Evolutionary conservation across 2,329 filamentous ascomycete species (phyloP).

Genomic region (Colletotrichum navitas): DNA sequence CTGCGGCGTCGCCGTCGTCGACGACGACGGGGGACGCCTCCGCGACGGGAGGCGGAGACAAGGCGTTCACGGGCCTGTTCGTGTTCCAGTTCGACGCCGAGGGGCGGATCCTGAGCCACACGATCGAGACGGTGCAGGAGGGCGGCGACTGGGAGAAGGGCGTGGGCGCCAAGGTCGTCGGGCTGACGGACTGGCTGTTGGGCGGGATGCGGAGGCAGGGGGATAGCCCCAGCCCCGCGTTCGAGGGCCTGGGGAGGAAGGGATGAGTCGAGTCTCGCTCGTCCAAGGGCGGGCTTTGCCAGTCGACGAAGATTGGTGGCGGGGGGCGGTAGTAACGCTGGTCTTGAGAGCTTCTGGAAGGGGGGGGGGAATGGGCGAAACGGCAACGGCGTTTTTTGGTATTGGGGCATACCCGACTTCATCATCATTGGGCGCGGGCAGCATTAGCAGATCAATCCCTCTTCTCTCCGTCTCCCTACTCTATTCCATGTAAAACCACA

Average conservation of each 20-base stretch:
- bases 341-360: not conserved
- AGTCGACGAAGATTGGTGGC: no score
- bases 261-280: not conserved
- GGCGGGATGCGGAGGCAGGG: slow-evolving; percentile 72
- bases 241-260: slow-evolving; percentile 30
- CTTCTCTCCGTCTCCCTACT: slow-evolving; percentile 12
- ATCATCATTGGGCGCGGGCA: slow-evolving; percentile 33
- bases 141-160: slow-evolving; percentile 85
- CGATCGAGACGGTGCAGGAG: slow-evolving; percentile 93
- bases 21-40: no score
- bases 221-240: slow-evolving; percentile 45
- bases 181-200: slow-evolving; percentile 93
- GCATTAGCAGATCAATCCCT: slow-evolving; percentile 19
- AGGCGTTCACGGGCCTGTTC: slow-evolving; percentile 91
- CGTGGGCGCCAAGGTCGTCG: slow-evolving; percentile 85
- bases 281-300: no score
- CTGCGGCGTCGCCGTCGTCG: slow-evolving; percentile 46
- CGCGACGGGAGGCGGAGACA: slow-evolving; percentile 67
- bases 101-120: slow-evolving; percentile 86
- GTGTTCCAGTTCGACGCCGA: slow-evolving; percentile 95
- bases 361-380: slow-evolving; percentile 17
- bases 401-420: slow-evolving; percentile 31
- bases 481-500: slow-evolving; percentile 28
- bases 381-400: slow-evolving; percentile 27
- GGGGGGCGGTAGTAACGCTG: not conserved